Evolutionary conservation across 2,329 filamentous ascomycete species (phyloP).

Genomic region (Tolypocladium ovalisporum): DNA sequence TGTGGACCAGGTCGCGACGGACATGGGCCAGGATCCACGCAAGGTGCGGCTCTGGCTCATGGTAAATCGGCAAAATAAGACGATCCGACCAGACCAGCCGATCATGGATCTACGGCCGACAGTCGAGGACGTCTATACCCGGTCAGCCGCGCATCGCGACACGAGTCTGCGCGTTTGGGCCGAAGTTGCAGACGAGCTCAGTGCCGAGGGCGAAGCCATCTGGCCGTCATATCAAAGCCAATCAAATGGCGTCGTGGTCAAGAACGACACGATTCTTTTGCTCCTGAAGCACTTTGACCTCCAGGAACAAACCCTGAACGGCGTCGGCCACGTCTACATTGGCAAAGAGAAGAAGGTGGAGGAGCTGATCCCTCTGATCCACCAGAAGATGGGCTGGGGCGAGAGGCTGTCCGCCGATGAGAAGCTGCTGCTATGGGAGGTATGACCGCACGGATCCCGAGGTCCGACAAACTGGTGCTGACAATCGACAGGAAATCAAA

Average conservation of each 20-base stretch:
- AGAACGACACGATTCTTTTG: constrained; percentile 61
- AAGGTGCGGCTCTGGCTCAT: constrained; percentile 84
- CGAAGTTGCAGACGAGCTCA: constrained; percentile 60
- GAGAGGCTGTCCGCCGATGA: constrained; percentile 56
- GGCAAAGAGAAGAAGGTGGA: constrained; percentile 78
- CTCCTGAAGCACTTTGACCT: constrained; percentile 90
- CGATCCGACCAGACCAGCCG: constrained; percentile 79
- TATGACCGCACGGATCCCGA: constrained; percentile 13
- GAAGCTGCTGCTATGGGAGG: constrained; percentile 66
- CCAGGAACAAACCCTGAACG: constrained; percentile 61
- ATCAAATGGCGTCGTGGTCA: constrained; percentile 43
- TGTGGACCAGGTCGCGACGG: constrained; percentile 56
- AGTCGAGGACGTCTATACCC: constrained; percentile 55
- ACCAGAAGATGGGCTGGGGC: constrained; percentile 78
- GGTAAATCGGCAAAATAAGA: constrained; percentile 98
- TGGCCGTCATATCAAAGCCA: constrained; percentile 58
- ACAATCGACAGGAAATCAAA: constrained; percentile 65
- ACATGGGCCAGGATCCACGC: constrained; percentile 56
- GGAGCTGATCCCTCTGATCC: constrained; percentile 68
- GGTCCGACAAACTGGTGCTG: background rate
- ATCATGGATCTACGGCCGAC: constrained; percentile 69
- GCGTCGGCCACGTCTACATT: constrained; percentile 78
- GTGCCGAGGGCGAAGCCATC: constrained; percentile 55
- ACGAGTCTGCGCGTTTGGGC: constrained; percentile 76
- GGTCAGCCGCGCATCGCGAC: constrained; percentile 50